Base-by-base conservation (phyloP, 202 grass and related monocot species). In the Carex sylvatica region DNA sequence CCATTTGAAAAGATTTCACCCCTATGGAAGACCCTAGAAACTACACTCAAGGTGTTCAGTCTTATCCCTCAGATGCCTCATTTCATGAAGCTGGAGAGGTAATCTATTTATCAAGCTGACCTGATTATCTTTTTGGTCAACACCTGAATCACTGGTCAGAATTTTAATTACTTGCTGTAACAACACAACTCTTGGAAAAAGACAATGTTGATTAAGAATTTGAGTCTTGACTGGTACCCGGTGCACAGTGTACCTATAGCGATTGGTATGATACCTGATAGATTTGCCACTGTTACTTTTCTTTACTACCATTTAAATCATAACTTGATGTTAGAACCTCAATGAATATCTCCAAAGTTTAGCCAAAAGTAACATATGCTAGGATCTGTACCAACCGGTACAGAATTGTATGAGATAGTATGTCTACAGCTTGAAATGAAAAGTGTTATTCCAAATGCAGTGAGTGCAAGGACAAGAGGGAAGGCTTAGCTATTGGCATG, bases 401-500 rank as follows among this genome's bases (percentile, higher is more conserved):
- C 46, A 49, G 11, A 49, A 49, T 12, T 65, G 63, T 65, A 35
- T 65, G 63, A 30, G 26, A 31, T 15, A 33, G 9, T 65, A 62
- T 28, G 23, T 35, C 46, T 66, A 31, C 5, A 18, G 26, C 28
- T 35, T 12, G 23, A 66, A 66, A 5, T 66, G 14, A 7, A 3
- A 2, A 66, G 14, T 66, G 26, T 18, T 66, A 49, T 31, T 66
- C 13, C 23, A 15, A 33, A 15, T 66, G 64, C 11, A 66, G 64
- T 31, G 30, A 66, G 13, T 66, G 47, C 22, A 33, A 78, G 74
- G 84, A 85, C 24, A 19, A 88, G 42, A 85, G 78, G 49, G 89
- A 97, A 87, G 91, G 94, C 26, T 84, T 81, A 78, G 87, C 89
- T 9, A 67, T 97, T 14, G 94, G 91, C 71, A 64, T 93, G 61